Percentiles rank a stretch among this genome's conserved stretches.
These are phyloP conservation scores for Populus trichocarpa DNA, from an alignment of 441 rosid genomes.

Conservation along the genomic window DNA sequence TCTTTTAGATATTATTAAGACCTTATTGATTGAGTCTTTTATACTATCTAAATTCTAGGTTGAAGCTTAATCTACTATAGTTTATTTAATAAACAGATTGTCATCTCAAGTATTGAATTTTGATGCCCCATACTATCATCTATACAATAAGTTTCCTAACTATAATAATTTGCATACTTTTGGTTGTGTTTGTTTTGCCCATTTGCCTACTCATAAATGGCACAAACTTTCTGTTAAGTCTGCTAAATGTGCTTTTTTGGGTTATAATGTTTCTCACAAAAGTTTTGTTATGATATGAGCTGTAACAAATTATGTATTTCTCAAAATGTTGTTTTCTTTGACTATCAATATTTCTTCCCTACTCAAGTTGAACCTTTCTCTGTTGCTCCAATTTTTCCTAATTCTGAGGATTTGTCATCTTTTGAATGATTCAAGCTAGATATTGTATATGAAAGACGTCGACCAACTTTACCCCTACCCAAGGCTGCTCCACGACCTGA, in stretches of 20 bases:
- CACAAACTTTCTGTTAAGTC: neutral
- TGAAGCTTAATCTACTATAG: neutral
- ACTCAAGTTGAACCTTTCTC: neutral
- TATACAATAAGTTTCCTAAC: neutral
- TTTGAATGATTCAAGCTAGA: neutral
- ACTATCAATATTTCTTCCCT: neutral
- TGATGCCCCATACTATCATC: neutral
- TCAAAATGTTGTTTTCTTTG: neutral
- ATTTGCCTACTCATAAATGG: neutral
- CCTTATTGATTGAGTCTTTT: neutral
- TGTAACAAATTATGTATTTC: neutral
- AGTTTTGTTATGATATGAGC: neutral
- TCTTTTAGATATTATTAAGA: neutral
- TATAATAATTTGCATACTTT: neutral
- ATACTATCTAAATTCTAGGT: neutral
- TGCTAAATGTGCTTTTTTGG: neutral
- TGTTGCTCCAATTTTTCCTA: neutral
- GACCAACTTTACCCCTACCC: neutral
- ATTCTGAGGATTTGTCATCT: neutral
- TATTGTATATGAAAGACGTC: too few relatives aligned
- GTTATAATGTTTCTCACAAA: neutral
- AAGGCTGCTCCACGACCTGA: neutral
- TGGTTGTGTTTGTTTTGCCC: conserved; percentile 2
- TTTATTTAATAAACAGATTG: conserved; percentile 1
- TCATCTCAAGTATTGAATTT: neutral